Percentiles rank a stretch among this genome's conserved stretches.
Evolutionary conservation across 1,284 basidiomycete genomes (phyloP).

Genomic region (Sphaerobolus stellatus): DNA sequence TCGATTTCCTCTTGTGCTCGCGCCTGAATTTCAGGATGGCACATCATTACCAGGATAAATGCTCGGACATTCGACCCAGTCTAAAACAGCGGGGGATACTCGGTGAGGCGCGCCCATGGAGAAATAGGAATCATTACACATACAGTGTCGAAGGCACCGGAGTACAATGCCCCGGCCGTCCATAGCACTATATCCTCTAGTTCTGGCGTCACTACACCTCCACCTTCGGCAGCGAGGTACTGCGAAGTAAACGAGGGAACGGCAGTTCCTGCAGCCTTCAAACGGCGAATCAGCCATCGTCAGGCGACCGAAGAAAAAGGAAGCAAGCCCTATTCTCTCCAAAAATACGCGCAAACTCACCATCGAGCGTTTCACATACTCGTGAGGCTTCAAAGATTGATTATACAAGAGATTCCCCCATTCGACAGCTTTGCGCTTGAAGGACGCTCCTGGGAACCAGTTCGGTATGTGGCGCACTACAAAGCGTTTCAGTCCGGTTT

Average conservation of each 20-base stretch:
- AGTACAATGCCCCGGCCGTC: conserved; percentile 36
- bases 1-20: conserved; percentile 32
- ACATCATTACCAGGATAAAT: conserved; percentile 25
- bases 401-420: conserved; percentile 16
- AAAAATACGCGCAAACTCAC: neutral
- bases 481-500: neutral
- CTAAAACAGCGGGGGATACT: neutral
- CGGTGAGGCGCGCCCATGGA: neutral
- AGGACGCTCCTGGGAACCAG: conserved; percentile 43
- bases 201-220: conserved; percentile 22
- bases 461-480: conserved; percentile 40
- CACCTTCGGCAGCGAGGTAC: conserved; percentile 29
- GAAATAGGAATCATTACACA: conserved; percentile 2
- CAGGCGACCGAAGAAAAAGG: too few species aligned
- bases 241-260: conserved; percentile 38
- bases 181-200: conserved; percentile 34
- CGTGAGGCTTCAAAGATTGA: conserved; percentile 8
- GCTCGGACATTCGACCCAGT: conserved; percentile 15
- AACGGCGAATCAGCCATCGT: too few species aligned
- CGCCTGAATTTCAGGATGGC: conserved; percentile 28
- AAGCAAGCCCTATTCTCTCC: neutral
- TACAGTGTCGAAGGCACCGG: conserved; percentile 49
- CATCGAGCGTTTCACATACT: conserved; percentile 10
- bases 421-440: conserved; percentile 21
- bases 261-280: conserved; percentile 31